Conservation (phyloP, 176 grass and related monocot species). For the Zea luxurians region DNA sequence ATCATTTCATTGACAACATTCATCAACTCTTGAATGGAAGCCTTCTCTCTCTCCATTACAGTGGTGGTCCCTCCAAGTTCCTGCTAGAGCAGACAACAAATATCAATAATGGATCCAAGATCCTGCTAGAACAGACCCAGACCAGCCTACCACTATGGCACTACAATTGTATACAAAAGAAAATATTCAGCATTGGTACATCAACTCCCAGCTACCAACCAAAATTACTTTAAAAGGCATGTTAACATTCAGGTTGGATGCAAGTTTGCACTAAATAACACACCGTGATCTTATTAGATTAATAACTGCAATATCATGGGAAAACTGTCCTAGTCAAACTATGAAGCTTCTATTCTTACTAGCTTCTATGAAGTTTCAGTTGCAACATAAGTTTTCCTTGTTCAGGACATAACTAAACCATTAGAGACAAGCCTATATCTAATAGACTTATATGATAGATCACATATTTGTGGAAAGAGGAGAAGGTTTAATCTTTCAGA, state of each 20-base stretch:
- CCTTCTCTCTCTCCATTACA: conserved; percentile 87
- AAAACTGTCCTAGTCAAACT: background rate
- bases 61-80: conserved; percentile 77
- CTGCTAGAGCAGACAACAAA: conserved; percentile 34
- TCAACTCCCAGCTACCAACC: background rate
- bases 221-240: background rate
- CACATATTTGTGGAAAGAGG: background rate
- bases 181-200: background rate
- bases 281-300: conserved; percentile 13
- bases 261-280: background rate
- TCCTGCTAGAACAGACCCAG: background rate
- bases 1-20: conserved; percentile 77
- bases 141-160: background rate
- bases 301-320: background rate
- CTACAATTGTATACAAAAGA: background rate
- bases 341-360: conserved; percentile 15
- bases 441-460: background rate
- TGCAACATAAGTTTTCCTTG: background rate
- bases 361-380: background rate
- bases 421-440: background rate
- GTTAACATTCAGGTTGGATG: background rate
- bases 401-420: conserved; percentile 24
- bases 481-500: background rate
- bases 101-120: conserved; percentile 25
- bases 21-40: conserved; percentile 74